These are phyloP conservation scores for Ploettnerulaceae sp. DNA, from an alignment of 2,329 filamentous ascomycete genomes.

Conservation along the genomic window DNA sequence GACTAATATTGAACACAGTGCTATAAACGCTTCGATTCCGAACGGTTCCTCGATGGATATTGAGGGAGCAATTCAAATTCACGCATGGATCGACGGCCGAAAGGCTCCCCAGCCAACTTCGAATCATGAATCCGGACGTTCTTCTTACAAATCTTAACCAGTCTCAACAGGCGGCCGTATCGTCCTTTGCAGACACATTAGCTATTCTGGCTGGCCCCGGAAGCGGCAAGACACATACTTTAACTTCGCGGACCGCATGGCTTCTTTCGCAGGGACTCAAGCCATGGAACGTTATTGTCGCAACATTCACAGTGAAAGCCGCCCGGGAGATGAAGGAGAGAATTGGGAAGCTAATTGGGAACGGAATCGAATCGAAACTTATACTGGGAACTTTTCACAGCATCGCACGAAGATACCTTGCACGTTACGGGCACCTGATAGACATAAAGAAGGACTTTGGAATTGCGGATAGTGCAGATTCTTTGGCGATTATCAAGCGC, in stretches of 20 bases:
- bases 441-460: constrained; percentile 79
- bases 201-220: constrained; percentile 65
- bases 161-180: constrained; percentile 60
- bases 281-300: constrained; percentile 87
- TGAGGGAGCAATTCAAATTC: too few relatives aligned
- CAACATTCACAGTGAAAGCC: constrained; percentile 95
- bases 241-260: constrained; percentile 89
- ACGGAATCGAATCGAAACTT: constrained; percentile 68
- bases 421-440: constrained; percentile 78
- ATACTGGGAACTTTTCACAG: constrained; percentile 94
- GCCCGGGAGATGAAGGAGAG: constrained; percentile 90
- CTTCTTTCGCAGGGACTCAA: constrained; percentile 69
- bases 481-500: constrained; percentile 70
- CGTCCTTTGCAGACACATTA: constrained; percentile 51
- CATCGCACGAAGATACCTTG: constrained; percentile 79
- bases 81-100: too few relatives aligned
- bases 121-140: constrained; percentile 26
- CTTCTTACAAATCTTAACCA: constrained; percentile 58
- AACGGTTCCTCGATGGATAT: too few relatives aligned
- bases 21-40: too few relatives aligned
- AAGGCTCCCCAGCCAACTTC: background rate
- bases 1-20: too few relatives aligned
- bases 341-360: constrained; percentile 75
- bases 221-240: constrained; percentile 89
- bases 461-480: constrained; percentile 83